phyloP scores from a whole-genome alignment of 768 basidiomycete species.

The Boletellus ananiceps region DNA sequence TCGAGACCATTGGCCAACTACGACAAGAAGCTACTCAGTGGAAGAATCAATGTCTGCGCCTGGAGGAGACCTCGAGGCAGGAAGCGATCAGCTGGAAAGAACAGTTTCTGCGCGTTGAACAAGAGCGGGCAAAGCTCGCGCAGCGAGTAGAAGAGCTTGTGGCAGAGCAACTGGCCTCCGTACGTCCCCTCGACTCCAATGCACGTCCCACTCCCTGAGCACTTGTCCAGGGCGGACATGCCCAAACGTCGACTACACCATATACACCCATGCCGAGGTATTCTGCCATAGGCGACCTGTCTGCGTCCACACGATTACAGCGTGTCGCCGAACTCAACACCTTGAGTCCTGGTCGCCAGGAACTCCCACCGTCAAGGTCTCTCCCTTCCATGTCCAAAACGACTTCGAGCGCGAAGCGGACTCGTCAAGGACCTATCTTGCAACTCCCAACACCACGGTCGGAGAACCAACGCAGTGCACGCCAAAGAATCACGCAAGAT shows the following conservation, averaged over 20 bases:
- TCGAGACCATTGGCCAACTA: slow-evolving; percentile 56
- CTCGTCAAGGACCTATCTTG: slow-evolving; percentile 6
- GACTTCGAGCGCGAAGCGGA: slow-evolving; percentile 4
- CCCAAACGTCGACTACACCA: slow-evolving; percentile 17
- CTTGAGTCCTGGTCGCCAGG: slow-evolving; percentile 24
- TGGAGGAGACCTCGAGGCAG: slow-evolving; percentile 42
- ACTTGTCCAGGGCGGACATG: slow-evolving; percentile 12
- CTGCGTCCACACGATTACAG: slow-evolving; percentile 25
- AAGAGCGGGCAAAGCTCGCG: slow-evolving; percentile 57
- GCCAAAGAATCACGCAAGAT: slow-evolving; percentile 18
- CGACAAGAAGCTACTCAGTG: slow-evolving; percentile 64
- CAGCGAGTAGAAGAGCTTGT: slow-evolving; percentile 57
- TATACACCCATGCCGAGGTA: slow-evolving; percentile 33
- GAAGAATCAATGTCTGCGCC: slow-evolving; percentile 59
- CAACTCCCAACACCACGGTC: slow-evolving; percentile 32
- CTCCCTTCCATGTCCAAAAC: slow-evolving; percentile 27
- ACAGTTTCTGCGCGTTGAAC: slow-evolving; percentile 69
- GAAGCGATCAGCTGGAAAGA: slow-evolving; percentile 74
- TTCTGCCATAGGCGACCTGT: slow-evolving; percentile 22
- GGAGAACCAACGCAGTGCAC: slow-evolving; percentile 25
- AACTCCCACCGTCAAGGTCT: slow-evolving; percentile 32
- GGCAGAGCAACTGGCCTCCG: slow-evolving; percentile 41
- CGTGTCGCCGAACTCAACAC: slow-evolving; percentile 16
- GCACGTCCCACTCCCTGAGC: slow-evolving; percentile 1
- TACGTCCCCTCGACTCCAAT: slow-evolving; percentile 25